A percentile compares a stretch with the other conserved stretches of the same genome.
Conservation (phyloP, 2,329 filamentous ascomycete species). For the Phialophora chinensis region DNA sequence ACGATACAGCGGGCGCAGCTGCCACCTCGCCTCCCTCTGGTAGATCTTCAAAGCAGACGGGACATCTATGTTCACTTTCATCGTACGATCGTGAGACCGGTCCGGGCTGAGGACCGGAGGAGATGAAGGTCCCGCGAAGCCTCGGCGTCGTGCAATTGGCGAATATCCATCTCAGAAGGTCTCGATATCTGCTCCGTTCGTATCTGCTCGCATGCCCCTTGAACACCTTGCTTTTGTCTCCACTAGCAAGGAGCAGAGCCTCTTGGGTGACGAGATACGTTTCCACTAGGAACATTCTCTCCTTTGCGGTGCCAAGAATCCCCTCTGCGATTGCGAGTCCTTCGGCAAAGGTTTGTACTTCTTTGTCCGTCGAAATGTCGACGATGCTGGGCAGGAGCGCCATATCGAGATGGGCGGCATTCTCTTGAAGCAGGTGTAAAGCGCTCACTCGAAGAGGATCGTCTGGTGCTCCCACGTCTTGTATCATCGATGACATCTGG, state of each 20-base stretch:
- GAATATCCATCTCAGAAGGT: neutral
- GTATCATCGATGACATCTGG: neutral
- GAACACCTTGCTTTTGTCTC: neutral
- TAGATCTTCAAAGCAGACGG: neutral
- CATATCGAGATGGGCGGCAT: neutral
- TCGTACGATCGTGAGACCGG: neutral
- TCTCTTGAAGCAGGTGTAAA: neutral
- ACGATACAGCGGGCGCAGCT: neutral
- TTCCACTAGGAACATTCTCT: neutral
- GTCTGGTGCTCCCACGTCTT: neutral
- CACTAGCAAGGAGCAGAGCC: neutral
- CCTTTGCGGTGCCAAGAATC: neutral
- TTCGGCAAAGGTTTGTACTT: neutral
- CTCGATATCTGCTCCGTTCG: conserved; percentile 1
- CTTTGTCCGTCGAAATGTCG: neutral
- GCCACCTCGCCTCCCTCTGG: neutral
- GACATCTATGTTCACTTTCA: neutral
- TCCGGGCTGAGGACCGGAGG: neutral
- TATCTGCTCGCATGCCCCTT: neutral
- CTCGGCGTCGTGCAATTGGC: neutral
- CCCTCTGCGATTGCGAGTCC: neutral
- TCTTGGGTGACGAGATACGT: neutral
- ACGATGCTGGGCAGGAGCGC: neutral
- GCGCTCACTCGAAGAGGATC: neutral
- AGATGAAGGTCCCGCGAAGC: neutral